A percentile compares a stretch with the other conserved stretches of the same genome.
Evolutionary conservation across 129 eudicot species (phyloP).

Genomic region (Heracleum sosnowskyi): DNA sequence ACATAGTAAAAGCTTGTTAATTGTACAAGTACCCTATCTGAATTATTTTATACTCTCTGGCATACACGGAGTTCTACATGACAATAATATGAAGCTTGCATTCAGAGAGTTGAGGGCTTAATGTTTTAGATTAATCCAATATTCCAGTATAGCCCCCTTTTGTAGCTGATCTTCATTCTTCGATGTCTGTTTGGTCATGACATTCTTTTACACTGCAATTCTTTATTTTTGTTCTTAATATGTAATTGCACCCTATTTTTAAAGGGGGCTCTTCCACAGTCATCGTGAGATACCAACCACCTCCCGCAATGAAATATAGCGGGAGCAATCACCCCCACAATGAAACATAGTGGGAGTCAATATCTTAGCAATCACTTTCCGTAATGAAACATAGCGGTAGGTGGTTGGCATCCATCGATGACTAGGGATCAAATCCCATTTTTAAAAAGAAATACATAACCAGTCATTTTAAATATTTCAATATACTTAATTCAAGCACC

Average conservation of each 20-base stretch:
- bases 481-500: not conserved
- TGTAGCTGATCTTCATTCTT: not conserved
- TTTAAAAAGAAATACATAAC: not conserved
- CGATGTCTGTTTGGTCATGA: not conserved
- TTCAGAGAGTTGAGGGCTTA: not conserved
- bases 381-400: too few species aligned
- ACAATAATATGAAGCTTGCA: not conserved
- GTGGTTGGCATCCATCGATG: too few species aligned
- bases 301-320: too few species aligned
- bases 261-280: too few species aligned
- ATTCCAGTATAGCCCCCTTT: not conserved
- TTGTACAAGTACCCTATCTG: not conserved
- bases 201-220: not conserved
- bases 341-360: too few species aligned
- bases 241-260: not conserved
- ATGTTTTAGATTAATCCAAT: not conserved
- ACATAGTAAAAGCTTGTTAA: not conserved
- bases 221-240: not conserved
- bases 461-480: not conserved
- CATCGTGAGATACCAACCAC: too few species aligned
- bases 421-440: too few species aligned
- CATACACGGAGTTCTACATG: not conserved
- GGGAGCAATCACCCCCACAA: too few species aligned
- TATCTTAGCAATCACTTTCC: too few species aligned
- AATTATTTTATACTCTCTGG: not conserved